These are phyloP conservation scores for Immersiporthe knoxdaviesiana DNA, from an alignment of 2,329 filamentous ascomycete genomes.

Conservation along the genomic window DNA sequence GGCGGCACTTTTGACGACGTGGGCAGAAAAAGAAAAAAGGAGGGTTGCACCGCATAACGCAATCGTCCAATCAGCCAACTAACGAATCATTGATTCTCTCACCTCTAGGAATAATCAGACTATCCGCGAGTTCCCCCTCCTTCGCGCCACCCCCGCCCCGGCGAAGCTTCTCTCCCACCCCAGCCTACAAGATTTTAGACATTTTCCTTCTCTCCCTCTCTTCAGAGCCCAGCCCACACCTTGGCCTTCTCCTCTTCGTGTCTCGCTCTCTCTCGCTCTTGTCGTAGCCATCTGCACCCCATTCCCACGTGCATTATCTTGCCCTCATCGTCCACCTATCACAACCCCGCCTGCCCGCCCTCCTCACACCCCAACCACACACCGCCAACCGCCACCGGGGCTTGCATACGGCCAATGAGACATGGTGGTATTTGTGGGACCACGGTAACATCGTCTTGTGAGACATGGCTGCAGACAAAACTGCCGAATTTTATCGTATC, in stretches of 20 bases:
- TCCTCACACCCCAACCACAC: not conserved
- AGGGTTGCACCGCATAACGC: conserved; percentile 8
- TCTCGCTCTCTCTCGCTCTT: not conserved
- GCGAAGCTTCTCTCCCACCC: not conserved
- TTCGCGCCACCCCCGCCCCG: not conserved
- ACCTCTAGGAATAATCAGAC: not conserved
- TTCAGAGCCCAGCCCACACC: not conserved
- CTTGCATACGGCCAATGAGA: conserved; percentile 10
- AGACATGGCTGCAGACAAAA: conserved; percentile 13
- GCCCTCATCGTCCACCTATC: conserved; percentile 6
- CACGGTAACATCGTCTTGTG: not conserved
- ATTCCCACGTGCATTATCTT: conserved; percentile 9
- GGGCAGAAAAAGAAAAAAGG: not conserved
- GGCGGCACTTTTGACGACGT: not conserved
- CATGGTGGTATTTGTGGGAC: conserved; percentile 20
- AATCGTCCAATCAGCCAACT: not conserved
- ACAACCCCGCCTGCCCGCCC: too few species aligned
- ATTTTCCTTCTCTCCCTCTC: not conserved
- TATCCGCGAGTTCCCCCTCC: not conserved
- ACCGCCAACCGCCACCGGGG: conserved; percentile 14
- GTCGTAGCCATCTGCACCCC: not conserved
- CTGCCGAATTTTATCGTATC: conserved; percentile 1
- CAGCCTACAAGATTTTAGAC: not conserved
- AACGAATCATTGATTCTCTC: not conserved
- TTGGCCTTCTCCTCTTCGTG: not conserved